Base-by-base conservation (phyloP, 306 rosid genomes). In the Glycine latifolia region DNA sequence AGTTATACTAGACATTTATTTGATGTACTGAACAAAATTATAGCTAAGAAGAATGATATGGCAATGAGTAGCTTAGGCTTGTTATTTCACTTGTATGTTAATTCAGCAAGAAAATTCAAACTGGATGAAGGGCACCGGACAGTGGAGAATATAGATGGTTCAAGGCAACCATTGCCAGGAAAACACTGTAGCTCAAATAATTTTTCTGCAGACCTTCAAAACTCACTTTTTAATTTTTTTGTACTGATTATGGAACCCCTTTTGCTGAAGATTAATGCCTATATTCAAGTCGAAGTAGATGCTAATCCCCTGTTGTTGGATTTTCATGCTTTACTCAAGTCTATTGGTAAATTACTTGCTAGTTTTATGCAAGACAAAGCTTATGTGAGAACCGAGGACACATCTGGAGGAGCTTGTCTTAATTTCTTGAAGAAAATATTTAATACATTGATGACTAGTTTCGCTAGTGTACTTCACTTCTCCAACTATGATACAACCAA, bases 1-100 rank as follows among this genome's bases (percentile, higher is more conserved):
- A 91, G 98, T 87, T 95, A 91, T 85, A 97, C 90, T 81, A 90
- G 92, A 83, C 96, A 95, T 89, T 80, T 93, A 66, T 95, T 95
- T 84, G 92, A 91, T 55, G 89, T 75, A 43, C 70, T 89, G 85
- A 89, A 85, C 78, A 87, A 68, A 75, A 76, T 87, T 82, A 84
- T 85, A 58, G 82, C 89, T 76, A 82, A 76, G 43, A 89, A 89
- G 86, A 92, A 89, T 58, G 84, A 78, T 71, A 78, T 71, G 79
- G 96, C 93, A 81, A 81, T 90, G 87, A 78, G 88, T 82, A 88
- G 89, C 84, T 47, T 93, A 13, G 97, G 96, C 62, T 89, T 86
- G 80, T 61, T 95, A 43, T 88, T 93, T 86, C 87, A 47, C 71
- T 80, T 91, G 84, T 88, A 86, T 83, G 89, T 81, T 67, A 84